Conservation (phyloP, 345 rosid species). For the Sapria himalayana region DNA sequence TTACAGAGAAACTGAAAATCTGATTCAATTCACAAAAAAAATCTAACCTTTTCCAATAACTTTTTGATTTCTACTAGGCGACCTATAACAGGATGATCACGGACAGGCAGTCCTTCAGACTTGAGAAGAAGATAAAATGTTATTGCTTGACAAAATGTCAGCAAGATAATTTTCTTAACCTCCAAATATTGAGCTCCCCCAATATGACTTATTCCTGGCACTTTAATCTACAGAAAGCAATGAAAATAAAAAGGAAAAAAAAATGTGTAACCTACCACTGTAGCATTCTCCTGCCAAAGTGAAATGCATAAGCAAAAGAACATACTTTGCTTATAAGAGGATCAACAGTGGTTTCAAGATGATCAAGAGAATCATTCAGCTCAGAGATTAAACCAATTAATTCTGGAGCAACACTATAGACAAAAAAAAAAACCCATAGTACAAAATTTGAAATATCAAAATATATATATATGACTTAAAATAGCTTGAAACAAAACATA, state of each 20-base stretch:
- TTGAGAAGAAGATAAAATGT: slow-evolving; percentile 83
- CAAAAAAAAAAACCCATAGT: not conserved
- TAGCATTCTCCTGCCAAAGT: too few species aligned
- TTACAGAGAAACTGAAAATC: not conserved
- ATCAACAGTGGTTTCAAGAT: slow-evolving; percentile 52
- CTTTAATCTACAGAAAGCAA: slow-evolving; percentile 30
- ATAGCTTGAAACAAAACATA: too few species aligned
- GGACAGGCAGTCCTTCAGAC: slow-evolving; percentile 72
- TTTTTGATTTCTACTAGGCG: slow-evolving; percentile 69
- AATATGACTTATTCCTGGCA: slow-evolving; percentile 14
- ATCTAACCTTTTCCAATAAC: slow-evolving; percentile 55
- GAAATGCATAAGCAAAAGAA: not conserved
- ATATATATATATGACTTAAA: too few species aligned
- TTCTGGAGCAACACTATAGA: slow-evolving; percentile 80
- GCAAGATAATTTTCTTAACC: slow-evolving; percentile 58
- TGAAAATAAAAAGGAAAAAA: slow-evolving; percentile 1
- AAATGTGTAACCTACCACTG: too few species aligned
- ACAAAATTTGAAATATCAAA: too few species aligned
- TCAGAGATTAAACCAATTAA: slow-evolving; percentile 70
- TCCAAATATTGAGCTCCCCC: slow-evolving; percentile 52
- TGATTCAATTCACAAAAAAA: not conserved
- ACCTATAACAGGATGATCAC: slow-evolving; percentile 80
- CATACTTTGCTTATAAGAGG: slow-evolving; percentile 51
- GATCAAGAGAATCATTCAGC: slow-evolving; percentile 41
- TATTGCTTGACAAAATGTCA: slow-evolving; percentile 71